Base-by-base conservation (phyloP, 2,329 filamentous ascomycete species). In the Trichoderma hamatum region DNA sequence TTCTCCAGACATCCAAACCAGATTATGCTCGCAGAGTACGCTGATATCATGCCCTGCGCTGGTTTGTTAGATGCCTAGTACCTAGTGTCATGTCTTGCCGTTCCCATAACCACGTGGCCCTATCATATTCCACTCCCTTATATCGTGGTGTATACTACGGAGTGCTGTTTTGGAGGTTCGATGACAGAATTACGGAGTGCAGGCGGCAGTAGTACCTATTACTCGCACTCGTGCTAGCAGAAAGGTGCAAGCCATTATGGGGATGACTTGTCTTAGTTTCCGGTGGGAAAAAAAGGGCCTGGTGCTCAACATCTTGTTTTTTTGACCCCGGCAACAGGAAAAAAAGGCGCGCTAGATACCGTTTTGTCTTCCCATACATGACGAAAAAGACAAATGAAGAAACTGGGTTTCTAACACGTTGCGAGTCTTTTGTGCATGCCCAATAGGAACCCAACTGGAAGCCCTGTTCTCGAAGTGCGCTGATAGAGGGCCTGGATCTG, bases 301-400 rank as follows among this genome's bases (percentile, higher is more conserved):
- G 49, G 34, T 59, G 34, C 34, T 59, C 14, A 28, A 32, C 34
- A 10, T 49, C 21, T 43, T 39, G 19, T 43, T 61, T 54, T 61
- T 43, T 9, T 43, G n/a, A 46, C 65, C 65, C 65, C 65, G 54
- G 65, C 65, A 67, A 67, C 65, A n/a, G 46, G 56, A 36, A 39
- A 36, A 39, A 46, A 61, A 56, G 56, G 56, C 49, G 49, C 65
- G 49, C 55, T 43, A 61, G 32, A 67, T 30, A 43, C 56, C 26
- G 26, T 61, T 39, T 61, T 32, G 65, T 26, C 24, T 60, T 39
- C 21, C 19, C 46, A 34, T 61, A 59, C 63, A 58, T 58, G 63
- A 24, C 13, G 32, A 28, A 28, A 43, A 59, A 49, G 52, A 34
- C 52, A 28, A 59, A 43, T 67, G 58, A 51, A 67, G 54, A 21